Evolutionary conservation across 176 grass and related monocot genomes (phyloP).

Genomic region (Zea mays): Zm-B73-REFERENCE-NAM-5.0 NC_050104.1:108760001-108760500

Average conservation of each 20-base stretch:
- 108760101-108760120: no score
- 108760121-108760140: no score
- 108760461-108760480: neutral
- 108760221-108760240: neutral
- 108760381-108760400: neutral
- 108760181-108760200: no score
- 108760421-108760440: neutral
- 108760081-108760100: no score
- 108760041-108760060: no score
- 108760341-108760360: neutral
- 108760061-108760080: no score
- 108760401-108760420: neutral
- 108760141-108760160: no score
- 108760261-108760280: neutral
- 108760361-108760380: neutral
- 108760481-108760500: no score
- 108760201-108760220: neutral
- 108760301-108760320: neutral
- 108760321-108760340: neutral
- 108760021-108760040: no score
- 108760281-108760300: neutral
- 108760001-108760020: no score
- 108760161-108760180: no score
- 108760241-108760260: neutral
- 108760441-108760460: neutral